Evolutionary conservation across 1,284 basidiomycete genomes (phyloP), one percentile per base, ranked within the genome.

Genomic region (Coniophora puteana): DNA sequence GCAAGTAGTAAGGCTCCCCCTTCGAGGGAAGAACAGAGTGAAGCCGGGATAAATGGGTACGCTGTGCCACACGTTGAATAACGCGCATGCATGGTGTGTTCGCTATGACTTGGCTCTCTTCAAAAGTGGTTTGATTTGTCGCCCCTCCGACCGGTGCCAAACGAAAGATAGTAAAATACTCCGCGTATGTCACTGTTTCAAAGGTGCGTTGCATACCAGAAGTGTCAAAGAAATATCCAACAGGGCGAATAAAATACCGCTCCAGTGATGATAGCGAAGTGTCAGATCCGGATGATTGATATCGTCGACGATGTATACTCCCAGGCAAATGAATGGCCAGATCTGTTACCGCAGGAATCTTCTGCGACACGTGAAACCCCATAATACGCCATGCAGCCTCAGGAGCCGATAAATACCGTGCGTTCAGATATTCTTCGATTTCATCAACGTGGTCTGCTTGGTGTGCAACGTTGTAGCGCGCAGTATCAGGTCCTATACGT

Each of bases 361-460:
- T 66, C 8, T 44, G 37, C 0, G 57, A 55, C 20, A 67, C 51
- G 22, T 57, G 48, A 46, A 55, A 67, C 0, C 61, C 60, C 0
- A 67, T 32, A 11, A 66, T 64, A 4, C 61, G 50, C 66, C 66
- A 68, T 0, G 53, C 46, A 1, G 61, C 62, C 47, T 69, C 66
- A 1, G 49, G 48, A 2, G 59, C 54, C 7, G 61, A 62, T 0
- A 68, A 46, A 45, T 67, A 67, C 2, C 57, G 53, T 0, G 45
- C 65, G 22, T 58, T 50, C 53, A 53, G 56, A 36, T 48, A 67
- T 3, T 64, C 58, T 21, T 58, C 48, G 30, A 67, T 65, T 37
- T 68, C 62, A 40, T 68, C 57, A 12, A 60, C 38, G 0, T 28
- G 31, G 8, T 42, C 42, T n/a, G n/a, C n/a, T n/a, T n/a, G n/a